Evolutionary conservation across 164 flowering plant species (phyloP), one percentile per base, ranked within the genome.

Genomic region (Nelumbo lutea): DNA sequence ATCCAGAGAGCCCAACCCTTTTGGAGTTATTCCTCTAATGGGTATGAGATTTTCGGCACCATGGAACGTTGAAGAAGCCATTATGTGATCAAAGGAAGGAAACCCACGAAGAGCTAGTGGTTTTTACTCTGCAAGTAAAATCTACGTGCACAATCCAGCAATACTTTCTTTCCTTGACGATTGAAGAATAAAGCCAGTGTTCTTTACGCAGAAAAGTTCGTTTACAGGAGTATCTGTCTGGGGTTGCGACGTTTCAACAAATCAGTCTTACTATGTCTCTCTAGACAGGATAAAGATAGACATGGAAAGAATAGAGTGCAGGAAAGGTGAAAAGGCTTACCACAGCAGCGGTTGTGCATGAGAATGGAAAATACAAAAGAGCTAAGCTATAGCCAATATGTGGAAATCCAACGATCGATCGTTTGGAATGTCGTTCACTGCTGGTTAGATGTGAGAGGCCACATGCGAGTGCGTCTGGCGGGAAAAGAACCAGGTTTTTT

Each of bases 21-120:
- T 72, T 59, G 87, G 85, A 65, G 68, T 15, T 41, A 68, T 71
- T 42, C 77, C 75, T 63, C 83, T 79, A 14, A 70, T 43, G 38
- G 79, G 81, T 2, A 75, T 48, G 72, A 84, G 75, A 64, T 74
- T 80, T 69, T 82, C 88, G 64, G 86, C 82, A 39, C 93, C 91
- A 79, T 43, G 80, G 61, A 88, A 81, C 88, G 86, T 79, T 67
- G 88, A 76, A 76, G 84, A 85, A 66, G 88, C 88, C 93, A 90
- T 90, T 15, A 52, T 57, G 15, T 46, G 60, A 68, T 13, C 42
- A 61, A 62, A 59, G 52, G 58, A 68, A 52, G 44, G 59, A 43
- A 61, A 70, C 74, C 76, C 71, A 68, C 59, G 62, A 62, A 15
- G 38, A 13, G n/a, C 61, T 76, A 61, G 13, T 45, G 52, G 13